Evolutionary conservation across 129 eudicot species (phyloP).

Genomic region (Centrapalus pauciflorus): DNA sequence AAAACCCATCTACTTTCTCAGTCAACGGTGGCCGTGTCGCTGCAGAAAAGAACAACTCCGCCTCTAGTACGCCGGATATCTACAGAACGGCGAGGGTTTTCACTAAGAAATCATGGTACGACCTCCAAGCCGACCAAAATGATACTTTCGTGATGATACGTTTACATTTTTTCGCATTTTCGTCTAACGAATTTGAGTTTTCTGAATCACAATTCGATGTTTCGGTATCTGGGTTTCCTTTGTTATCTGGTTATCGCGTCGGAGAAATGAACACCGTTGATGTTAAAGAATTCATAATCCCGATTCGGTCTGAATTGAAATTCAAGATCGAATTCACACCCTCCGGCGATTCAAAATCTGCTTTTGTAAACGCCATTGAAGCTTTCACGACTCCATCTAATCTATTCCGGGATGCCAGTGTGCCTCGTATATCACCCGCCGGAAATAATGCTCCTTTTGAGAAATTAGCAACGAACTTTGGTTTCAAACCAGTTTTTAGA

Average conservation of each 20-base stretch:
- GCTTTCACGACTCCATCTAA: conserved; percentile 32
- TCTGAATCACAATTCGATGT: conserved; percentile 34
- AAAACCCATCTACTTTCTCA: conserved; percentile 11
- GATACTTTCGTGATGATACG: conserved; percentile 59
- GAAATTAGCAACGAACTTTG: too few species aligned
- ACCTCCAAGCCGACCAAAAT: conserved; percentile 15
- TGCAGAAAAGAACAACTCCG: background rate
- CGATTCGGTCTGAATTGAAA: background rate
- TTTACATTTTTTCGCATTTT: conserved; percentile 53
- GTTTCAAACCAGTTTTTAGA: conserved; percentile 35
- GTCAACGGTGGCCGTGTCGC: conserved; percentile 20
- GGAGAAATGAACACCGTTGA: background rate
- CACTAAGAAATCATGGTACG: conserved; percentile 28
- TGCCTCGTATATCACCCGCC: background rate
- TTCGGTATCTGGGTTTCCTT: conserved; percentile 26
- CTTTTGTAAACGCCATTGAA: conserved; percentile 62
- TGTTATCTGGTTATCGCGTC: conserved; percentile 36
- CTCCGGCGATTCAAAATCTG: conserved; percentile 12
- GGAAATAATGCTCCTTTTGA: background rate
- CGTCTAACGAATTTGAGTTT: conserved; percentile 13
- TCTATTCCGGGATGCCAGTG: conserved; percentile 2
- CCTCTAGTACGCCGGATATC: conserved; percentile 15
- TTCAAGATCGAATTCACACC: conserved; percentile 35
- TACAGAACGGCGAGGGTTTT: conserved; percentile 53
- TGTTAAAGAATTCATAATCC: conserved; percentile 39